Evolutionary conservation across 495 filamentous ascomycete genomes (phyloP).

Genomic region (Staphylotrichum longicolle): DNA sequence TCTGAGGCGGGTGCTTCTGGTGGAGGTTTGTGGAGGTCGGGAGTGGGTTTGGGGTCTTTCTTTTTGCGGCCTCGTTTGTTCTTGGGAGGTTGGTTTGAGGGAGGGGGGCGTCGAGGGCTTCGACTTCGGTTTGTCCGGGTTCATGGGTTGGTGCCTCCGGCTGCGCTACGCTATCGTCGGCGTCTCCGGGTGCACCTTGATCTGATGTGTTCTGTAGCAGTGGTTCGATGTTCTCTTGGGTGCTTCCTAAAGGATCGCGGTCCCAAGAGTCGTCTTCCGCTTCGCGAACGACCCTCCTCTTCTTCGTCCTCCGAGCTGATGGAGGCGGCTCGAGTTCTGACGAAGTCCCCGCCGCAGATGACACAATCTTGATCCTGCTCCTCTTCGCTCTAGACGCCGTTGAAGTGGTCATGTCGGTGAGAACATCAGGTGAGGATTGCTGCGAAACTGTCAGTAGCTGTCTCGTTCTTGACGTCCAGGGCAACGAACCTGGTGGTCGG

Average conservation of each 20-base stretch:
- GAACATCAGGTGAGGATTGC: conserved; percentile 26
- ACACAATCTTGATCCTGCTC: conserved; percentile 4
- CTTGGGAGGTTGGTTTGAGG: conserved; percentile 2
- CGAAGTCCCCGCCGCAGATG: neutral
- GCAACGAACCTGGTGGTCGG: conserved; percentile 1
- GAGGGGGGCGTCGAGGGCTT: neutral
- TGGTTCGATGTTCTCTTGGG: neutral
- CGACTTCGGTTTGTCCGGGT: neutral
- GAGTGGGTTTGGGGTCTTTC: conserved; percentile 7
- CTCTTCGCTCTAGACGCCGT: conserved; percentile 6
- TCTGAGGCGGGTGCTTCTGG: neutral
- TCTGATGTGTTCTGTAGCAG: too few species aligned
- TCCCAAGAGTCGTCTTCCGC: neutral
- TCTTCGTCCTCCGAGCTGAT: conserved; percentile 17
- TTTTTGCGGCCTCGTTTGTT: conserved; percentile 10
- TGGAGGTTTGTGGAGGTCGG: neutral
- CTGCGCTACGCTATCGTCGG: neutral
- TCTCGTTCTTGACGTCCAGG: neutral
- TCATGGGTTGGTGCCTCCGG: neutral
- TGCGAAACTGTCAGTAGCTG: neutral
- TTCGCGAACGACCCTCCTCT: conserved; percentile 14
- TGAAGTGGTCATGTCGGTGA: conserved; percentile 17
- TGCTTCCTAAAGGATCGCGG: neutral
- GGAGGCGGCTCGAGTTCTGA: conserved; percentile 10
- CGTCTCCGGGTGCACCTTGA: neutral